A percentile compares a stretch with the other conserved stretches of the same genome.
Conservation (phyloP, 2,329 filamentous ascomycete species). For the Endothia cerciana region DNA sequence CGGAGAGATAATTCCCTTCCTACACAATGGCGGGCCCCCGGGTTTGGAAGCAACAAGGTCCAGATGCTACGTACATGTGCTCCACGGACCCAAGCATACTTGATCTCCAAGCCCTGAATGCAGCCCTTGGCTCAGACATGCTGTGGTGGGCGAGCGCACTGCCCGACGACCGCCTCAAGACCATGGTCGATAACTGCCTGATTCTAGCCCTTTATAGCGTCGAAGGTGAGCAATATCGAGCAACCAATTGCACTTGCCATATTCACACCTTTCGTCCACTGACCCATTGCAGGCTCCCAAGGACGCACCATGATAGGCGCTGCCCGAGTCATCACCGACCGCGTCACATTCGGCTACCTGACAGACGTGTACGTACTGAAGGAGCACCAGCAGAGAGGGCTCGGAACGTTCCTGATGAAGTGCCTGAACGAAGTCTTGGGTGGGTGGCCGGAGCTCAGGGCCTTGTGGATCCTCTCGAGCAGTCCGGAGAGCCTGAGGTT, state of each 20-base stretch:
- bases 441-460: slow-evolving; percentile 62
- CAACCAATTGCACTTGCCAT: slow-evolving; percentile 25
- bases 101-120: slow-evolving; percentile 57
- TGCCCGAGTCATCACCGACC: slow-evolving; percentile 70
- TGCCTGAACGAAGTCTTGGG: slow-evolving; percentile 61
- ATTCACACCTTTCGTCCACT: not conserved
- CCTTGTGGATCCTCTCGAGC: slow-evolving; percentile 59
- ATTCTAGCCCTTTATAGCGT: slow-evolving; percentile 60
- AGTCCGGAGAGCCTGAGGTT: slow-evolving; percentile 41
- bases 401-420: slow-evolving; percentile 67
- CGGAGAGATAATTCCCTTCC: not conserved
- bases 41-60: slow-evolving; percentile 49
- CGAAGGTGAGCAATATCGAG: slow-evolving; percentile 20
- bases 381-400: slow-evolving; percentile 62
- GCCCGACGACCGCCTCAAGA: slow-evolving; percentile 51
- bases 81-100: slow-evolving; percentile 63
- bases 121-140: slow-evolving; percentile 58
- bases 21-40: slow-evolving; percentile 20
- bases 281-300: slow-evolving; percentile 2
- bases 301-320: slow-evolving; percentile 52
- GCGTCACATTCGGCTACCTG: slow-evolving; percentile 69
- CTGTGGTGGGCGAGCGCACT: slow-evolving; percentile 65
- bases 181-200: slow-evolving; percentile 60
- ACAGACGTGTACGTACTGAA: slow-evolving; percentile 70
- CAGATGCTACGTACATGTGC: slow-evolving; percentile 56